Evolutionary conservation across 2,329 filamentous ascomycete genomes (phyloP).

Genomic region (Bertia moriformis): DNA sequence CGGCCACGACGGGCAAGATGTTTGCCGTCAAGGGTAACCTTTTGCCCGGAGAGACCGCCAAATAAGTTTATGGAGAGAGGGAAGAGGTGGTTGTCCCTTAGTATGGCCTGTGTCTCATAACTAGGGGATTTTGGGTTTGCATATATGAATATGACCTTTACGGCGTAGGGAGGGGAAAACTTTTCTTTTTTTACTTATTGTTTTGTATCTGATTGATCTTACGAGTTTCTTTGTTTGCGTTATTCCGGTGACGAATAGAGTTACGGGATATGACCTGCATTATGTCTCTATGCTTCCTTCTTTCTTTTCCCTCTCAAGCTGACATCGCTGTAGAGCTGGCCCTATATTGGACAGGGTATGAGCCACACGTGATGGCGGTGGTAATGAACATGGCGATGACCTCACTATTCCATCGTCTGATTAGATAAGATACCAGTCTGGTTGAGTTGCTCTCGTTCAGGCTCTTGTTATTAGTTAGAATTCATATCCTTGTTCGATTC

Average conservation of each 20-base stretch:
- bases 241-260: background rate
- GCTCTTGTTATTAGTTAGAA: too few relatives aligned
- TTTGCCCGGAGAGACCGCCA: slow-evolving; percentile 24
- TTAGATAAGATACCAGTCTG: background rate
- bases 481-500: too few relatives aligned
- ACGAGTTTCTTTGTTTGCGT: too few relatives aligned
- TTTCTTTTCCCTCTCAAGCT: too few relatives aligned
- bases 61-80: background rate
- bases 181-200: background rate
- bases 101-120: too few relatives aligned
- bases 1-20: slow-evolving; percentile 88
- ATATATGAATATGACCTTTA: slow-evolving; percentile 2
- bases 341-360: background rate
- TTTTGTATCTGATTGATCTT: too few relatives aligned
- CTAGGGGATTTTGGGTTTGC: background rate
- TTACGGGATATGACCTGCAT: background rate
- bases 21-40: slow-evolving; percentile 74
- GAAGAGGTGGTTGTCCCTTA: background rate
- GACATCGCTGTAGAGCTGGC: too few relatives aligned
- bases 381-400: too few relatives aligned
- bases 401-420: background rate
- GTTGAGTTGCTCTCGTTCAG: too few relatives aligned
- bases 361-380: too few relatives aligned
- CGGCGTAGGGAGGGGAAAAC: background rate
- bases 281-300: too few relatives aligned